phyloP scores from a whole-genome alignment of 805 yeast genomes.

The Candida glaebosa region DNA sequence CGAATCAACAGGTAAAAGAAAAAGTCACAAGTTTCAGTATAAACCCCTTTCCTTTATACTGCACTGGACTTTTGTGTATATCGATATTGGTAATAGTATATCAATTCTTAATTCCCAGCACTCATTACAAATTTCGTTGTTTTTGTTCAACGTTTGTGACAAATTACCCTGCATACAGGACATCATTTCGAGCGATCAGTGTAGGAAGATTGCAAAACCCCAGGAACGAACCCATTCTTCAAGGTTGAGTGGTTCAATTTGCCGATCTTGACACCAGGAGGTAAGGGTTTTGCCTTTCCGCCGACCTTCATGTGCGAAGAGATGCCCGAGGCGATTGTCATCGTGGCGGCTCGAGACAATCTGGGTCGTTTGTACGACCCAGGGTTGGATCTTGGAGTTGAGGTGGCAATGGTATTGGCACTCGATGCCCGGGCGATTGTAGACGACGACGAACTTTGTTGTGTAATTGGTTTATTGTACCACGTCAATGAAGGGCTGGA shows the following conservation, averaged over 20 bases:
- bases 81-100: background rate
- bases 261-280: background rate
- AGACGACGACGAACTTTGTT: background rate
- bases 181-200: no score
- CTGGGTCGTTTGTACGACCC: background rate
- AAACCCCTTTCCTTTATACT: no score
- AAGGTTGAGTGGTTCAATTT: background rate
- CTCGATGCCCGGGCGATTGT: background rate
- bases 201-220: background rate
- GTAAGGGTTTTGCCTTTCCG: slow-evolving; percentile 1
- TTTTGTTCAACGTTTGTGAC: no score
- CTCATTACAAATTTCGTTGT: background rate
- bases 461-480: background rate
- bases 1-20: background rate
- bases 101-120: no score
- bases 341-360: background rate
- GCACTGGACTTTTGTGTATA: background rate
- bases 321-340: slow-evolving; percentile 9
- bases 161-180: no score
- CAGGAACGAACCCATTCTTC: background rate
- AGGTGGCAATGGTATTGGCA: background rate
- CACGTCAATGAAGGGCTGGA: background rate
- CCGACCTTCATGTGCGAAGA: slow-evolving; percentile 9
- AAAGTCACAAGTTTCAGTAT: background rate
- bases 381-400: background rate